phyloP scores from a whole-genome alignment of 352 stramenopile species.

The Phytophthora pistaciae region DNA sequence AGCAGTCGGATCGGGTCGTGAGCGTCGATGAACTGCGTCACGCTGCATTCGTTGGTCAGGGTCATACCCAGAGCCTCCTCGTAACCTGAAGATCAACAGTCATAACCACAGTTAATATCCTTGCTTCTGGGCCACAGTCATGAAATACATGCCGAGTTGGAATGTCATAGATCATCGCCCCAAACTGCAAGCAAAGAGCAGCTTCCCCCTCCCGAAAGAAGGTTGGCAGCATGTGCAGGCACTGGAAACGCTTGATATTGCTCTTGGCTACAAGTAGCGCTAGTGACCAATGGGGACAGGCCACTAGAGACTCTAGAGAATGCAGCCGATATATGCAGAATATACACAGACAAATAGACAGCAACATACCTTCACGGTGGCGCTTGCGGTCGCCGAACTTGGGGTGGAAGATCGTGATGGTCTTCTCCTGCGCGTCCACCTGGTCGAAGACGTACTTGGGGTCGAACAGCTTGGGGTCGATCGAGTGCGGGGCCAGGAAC shows the following conservation, averaged over 20 bases:
- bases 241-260: constrained; percentile 86
- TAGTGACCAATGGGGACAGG: constrained; percentile 79
- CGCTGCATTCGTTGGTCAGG: constrained; percentile 85
- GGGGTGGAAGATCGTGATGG: constrained; percentile 98
- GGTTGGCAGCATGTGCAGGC: constrained; percentile 50
- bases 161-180: constrained; percentile 90
- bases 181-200: constrained; percentile 63
- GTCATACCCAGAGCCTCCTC: constrained; percentile 90
- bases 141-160: constrained; percentile 17
- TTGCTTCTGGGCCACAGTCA: neutral
- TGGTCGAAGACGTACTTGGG: constrained; percentile 98
- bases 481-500: constrained; percentile 96
- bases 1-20: constrained; percentile 97
- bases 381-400: constrained; percentile 96
- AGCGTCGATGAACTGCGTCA: constrained; percentile 88
- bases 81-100: constrained; percentile 77
- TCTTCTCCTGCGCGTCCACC: constrained; percentile 88
- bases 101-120: constrained; percentile 14
- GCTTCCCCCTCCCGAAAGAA: constrained; percentile 28
- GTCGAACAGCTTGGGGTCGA: constrained; percentile 98
- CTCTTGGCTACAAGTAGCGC: constrained; percentile 92
- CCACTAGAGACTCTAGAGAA: constrained; percentile 93
- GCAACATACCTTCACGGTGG: constrained; percentile 89
- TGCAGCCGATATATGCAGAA: constrained; percentile 67
- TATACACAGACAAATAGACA: constrained; percentile 31